Percentiles rank a stretch among this genome's conserved stretches.
Evolutionary conservation across 2,329 filamentous ascomycete genomes (phyloP).

Genomic region (Apiospora koreana): DNA sequence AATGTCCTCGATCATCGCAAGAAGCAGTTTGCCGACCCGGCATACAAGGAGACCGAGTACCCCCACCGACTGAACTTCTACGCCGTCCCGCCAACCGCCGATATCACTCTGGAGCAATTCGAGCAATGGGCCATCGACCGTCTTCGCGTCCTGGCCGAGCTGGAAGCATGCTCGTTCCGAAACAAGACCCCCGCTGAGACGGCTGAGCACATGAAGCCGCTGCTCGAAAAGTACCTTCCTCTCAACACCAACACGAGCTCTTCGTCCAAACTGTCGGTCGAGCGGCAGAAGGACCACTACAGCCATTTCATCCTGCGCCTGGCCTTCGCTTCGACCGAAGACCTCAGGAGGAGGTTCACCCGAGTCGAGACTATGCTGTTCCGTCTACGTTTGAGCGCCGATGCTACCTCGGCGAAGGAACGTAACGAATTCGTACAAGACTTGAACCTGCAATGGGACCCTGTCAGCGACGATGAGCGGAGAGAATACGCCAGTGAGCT

Average conservation of each 20-base stretch:
- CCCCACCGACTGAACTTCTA: constrained; percentile 92
- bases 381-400: constrained; percentile 75
- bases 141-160: constrained; percentile 79
- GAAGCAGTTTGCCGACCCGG: constrained; percentile 78
- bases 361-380: constrained; percentile 90
- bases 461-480: constrained; percentile 78
- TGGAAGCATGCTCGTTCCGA: constrained; percentile 94
- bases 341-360: constrained; percentile 82
- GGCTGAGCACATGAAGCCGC: constrained; percentile 76
- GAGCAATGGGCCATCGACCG: constrained; percentile 98
- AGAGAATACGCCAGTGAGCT: constrained; percentile 63
- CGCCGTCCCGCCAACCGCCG: constrained; percentile 79
- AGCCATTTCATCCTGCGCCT: constrained; percentile 95
- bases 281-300: constrained; percentile 95
- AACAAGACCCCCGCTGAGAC: constrained; percentile 87
- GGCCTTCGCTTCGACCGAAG: constrained; percentile 89
- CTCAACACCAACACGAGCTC: constrained; percentile 30
- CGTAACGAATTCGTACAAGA: constrained; percentile 73
- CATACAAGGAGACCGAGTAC: constrained; percentile 78
- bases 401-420: constrained; percentile 66
- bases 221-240: constrained; percentile 69
- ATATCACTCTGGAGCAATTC: constrained; percentile 95
- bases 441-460: constrained; percentile 82
- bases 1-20: constrained; percentile 77
- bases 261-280: constrained; percentile 58